phyloP scores from a whole-genome alignment of 2,329 filamentous ascomycete species.

The Ascochyta rabiei region DNA sequence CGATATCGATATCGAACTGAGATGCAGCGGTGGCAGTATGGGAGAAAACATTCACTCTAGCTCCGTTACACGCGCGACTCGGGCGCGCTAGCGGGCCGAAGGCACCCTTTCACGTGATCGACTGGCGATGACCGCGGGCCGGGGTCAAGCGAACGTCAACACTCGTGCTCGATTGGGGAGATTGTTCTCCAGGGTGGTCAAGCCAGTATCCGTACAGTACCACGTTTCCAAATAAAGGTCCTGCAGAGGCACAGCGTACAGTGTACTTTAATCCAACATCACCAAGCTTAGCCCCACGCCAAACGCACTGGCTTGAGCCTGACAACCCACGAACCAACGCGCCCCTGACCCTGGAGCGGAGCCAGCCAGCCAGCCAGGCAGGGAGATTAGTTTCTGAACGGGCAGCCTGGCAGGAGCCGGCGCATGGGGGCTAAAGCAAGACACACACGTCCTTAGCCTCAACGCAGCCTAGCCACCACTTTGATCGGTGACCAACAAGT shows the following conservation, averaged over 20 bases:
- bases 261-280: slow-evolving; percentile 34
- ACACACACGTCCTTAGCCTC: slow-evolving; percentile 6
- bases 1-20: no score
- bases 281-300: slow-evolving; percentile 2
- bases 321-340: slow-evolving; percentile 8
- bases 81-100: slow-evolving; percentile 20
- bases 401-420: slow-evolving; percentile 16
- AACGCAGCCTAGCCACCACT: slow-evolving; percentile 8
- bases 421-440: slow-evolving; percentile 13
- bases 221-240: slow-evolving; percentile 17
- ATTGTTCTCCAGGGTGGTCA: slow-evolving; percentile 4
- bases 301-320: slow-evolving; percentile 17
- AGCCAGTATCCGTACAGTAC: slow-evolving; percentile 17
- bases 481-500: slow-evolving; percentile 10
- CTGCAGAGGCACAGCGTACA: slow-evolving; percentile 29
- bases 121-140: neutral
- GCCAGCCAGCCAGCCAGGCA: neutral
- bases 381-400: slow-evolving; percentile 12
- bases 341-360: slow-evolving; percentile 6
- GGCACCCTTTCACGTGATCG: slow-evolving; percentile 6
- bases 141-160: neutral
- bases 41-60: slow-evolving; percentile 19
- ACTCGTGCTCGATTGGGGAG: neutral
- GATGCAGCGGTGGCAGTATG: slow-evolving; percentile 1
- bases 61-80: slow-evolving; percentile 11